phyloP scores from a whole-genome alignment of 805 yeast species.

The Yarrowia porcina region DNA sequence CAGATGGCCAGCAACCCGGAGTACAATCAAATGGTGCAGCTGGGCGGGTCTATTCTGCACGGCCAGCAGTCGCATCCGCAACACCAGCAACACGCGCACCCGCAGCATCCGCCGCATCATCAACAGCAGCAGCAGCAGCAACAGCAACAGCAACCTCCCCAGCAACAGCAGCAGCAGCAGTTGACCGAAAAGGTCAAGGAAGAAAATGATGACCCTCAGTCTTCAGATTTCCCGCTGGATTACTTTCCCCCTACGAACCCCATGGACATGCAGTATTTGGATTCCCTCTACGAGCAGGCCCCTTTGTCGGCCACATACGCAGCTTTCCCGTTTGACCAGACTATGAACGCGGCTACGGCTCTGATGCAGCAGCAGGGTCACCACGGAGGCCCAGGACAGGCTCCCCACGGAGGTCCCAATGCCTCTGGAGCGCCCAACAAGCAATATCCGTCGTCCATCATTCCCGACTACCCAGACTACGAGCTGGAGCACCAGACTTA shows the following conservation, averaged over 20 bases:
- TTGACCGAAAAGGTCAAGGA: background rate
- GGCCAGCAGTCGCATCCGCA: background rate
- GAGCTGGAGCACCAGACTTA: slow-evolving; percentile 19
- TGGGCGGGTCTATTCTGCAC: background rate
- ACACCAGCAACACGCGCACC: background rate
- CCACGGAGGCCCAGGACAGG: background rate
- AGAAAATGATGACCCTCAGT: slow-evolving; percentile 10
- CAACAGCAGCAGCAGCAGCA: background rate
- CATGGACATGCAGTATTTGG: slow-evolving; percentile 16
- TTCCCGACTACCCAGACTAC: slow-evolving; percentile 20
- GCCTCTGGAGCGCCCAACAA: background rate
- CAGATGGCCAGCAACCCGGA: slow-evolving; percentile 14
- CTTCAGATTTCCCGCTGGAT: slow-evolving; percentile 34
- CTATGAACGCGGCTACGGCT: slow-evolving; percentile 3
- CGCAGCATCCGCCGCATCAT: background rate
- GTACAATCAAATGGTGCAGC: slow-evolving; percentile 18
- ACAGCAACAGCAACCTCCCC: background rate
- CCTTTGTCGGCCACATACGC: slow-evolving; percentile 7
- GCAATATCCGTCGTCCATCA: slow-evolving; percentile 20
- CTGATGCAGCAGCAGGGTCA: slow-evolving; percentile 16
- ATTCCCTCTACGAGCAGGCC: background rate
- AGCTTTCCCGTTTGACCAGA: slow-evolving; percentile 20
- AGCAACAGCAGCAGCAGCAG: background rate
- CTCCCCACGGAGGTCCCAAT: background rate
- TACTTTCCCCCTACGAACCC: slow-evolving; percentile 28